These are phyloP conservation scores for Verticillium zaregamsianum DNA, from an alignment of 2,329 filamentous ascomycete genomes.

Conservation along the genomic window DNA sequence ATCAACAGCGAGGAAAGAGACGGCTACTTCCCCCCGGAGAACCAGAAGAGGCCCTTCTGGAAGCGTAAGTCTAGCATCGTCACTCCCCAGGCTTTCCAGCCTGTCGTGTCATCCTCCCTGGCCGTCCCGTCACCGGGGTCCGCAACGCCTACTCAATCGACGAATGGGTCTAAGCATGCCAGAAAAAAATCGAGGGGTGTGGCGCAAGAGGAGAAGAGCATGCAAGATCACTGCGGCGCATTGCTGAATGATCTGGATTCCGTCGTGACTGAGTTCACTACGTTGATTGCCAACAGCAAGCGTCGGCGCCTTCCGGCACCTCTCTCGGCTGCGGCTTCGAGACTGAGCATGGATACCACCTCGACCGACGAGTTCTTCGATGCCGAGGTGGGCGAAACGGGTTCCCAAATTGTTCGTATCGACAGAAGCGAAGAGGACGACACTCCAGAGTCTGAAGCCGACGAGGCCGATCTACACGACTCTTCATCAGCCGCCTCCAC, in stretches of 20 bases:
- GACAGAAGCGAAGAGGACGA: conserved; percentile 62
- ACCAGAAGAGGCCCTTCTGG: conserved; percentile 79
- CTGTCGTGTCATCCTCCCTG: conserved; percentile 31
- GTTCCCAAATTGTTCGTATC: conserved; percentile 71
- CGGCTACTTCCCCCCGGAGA: conserved; percentile 46
- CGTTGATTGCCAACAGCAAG: conserved; percentile 74
- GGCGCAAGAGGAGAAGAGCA: conserved; percentile 54
- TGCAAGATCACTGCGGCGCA: conserved; percentile 79
- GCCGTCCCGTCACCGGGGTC: conserved; percentile 38
- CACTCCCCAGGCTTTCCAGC: conserved; percentile 34
- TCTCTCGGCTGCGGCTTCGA: conserved; percentile 34
- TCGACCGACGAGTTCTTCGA: conserved; percentile 93
- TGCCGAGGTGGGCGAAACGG: conserved; percentile 64
- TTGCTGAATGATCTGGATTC: conserved; percentile 81
- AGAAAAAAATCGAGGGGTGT: conserved; percentile 31
- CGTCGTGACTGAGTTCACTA: conserved; percentile 78
- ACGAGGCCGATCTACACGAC: conserved; percentile 50
- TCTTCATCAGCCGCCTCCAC: conserved; percentile 54
- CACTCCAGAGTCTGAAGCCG: conserved; percentile 49
- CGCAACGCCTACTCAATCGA: conserved; percentile 21
- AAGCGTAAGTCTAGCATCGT: conserved; percentile 71
- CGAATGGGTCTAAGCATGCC: conserved; percentile 23
- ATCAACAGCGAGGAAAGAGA: conserved; percentile 40
- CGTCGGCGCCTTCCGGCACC: conserved; percentile 61
- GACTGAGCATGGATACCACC: conserved; percentile 74